A percentile compares a stretch with the other conserved stretches of the same genome.
Conservation (phyloP, 371 early-diverging fungal species). For the Lichtheimia ramosa region DNA sequence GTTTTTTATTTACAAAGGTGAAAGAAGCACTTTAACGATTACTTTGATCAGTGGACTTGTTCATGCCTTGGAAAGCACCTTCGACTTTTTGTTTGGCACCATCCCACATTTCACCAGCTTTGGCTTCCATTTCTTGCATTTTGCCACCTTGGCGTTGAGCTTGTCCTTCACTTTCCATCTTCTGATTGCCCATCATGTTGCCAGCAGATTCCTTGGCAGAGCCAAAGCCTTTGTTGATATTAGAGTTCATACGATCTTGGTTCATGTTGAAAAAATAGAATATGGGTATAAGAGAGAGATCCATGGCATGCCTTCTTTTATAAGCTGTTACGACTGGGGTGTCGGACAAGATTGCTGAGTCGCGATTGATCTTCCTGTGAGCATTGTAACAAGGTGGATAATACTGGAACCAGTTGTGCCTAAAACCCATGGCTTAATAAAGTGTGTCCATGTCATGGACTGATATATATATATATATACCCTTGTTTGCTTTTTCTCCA, state of each 20-base stretch:
- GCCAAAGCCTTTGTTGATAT: conserved; percentile 45
- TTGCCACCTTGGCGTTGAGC: conserved; percentile 38
- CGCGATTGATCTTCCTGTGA: conserved; percentile 27
- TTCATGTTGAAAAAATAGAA: background rate
- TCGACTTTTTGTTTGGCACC: conserved; percentile 4
- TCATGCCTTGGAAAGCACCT: conserved; percentile 1
- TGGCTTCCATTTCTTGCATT: conserved; percentile 30
- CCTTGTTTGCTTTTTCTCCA: conserved; percentile 73
- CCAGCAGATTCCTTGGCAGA: conserved; percentile 44
- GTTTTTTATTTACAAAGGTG: too few relatives aligned
- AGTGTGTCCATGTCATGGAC: background rate
- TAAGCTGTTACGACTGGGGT: conserved; percentile 1
- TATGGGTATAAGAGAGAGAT: too few relatives aligned
- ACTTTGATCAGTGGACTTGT: conserved; percentile 48
- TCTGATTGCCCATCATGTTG: conserved; percentile 35
- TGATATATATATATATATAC: conserved; percentile 30
- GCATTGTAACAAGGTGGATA: conserved; percentile 33
- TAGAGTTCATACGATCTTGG: conserved; percentile 14
- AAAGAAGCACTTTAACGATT: too few relatives aligned
- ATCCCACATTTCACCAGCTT: conserved; percentile 15
- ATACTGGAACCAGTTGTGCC: conserved; percentile 35
- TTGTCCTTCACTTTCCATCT: conserved; percentile 43
- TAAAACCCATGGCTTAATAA: conserved; percentile 9
- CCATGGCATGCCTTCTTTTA: too few relatives aligned
- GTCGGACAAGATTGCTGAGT: conserved; percentile 22